Evolutionary conservation across 1,284 basidiomycete genomes (phyloP), one percentile per base, ranked within the genome.

Genomic region (Microbotryomycetes sp.): DNA sequence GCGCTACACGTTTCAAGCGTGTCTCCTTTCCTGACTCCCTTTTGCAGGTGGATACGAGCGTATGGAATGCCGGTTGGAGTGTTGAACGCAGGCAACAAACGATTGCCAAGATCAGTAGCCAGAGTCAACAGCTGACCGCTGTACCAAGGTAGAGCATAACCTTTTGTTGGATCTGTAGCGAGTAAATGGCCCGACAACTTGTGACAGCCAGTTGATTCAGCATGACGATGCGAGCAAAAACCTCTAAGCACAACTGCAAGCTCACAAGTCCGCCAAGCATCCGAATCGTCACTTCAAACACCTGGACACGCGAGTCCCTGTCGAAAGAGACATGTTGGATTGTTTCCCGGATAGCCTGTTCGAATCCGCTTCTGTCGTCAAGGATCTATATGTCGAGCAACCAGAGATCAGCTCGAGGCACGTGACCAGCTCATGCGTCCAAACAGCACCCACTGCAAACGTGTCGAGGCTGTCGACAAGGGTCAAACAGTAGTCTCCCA

Each of bases 51-150:
- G 36, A 89, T 88, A 75, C 92, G 83, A 54, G 93, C 89, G 73
- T 84, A 91, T 6, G 92, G 92, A 58, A 97, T 79, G 6, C 92
- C 92, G 0, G 91, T 96, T 0, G 86, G 83, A 3, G 90, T 92
- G 2, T 66, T 56, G 75, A 97, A 97, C 2, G 93, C 93, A 3
- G 91, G 91, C 14, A 96, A 76, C 45, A 97, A 75, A 56, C 92
- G 81, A 62, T 84, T 79, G 0, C 89, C 93, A 2, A 97, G 82
- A 75, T 97, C 92, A 67, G 84, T 76, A 4, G 93, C 92, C 75
- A 96, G 77, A 16, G 80, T 74, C 28, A 96, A 79, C 12, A 92
- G 81, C 73, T 92, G 85, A 42, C 82, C 84, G 19, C 79, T 46
- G 59, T 76, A 76, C 70, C 72, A 74, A 0, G 68, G 60, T 0